Evolutionary conservation across 2,329 filamentous ascomycete species (phyloP).

Genomic region (Clarireedia sp.): DNA sequence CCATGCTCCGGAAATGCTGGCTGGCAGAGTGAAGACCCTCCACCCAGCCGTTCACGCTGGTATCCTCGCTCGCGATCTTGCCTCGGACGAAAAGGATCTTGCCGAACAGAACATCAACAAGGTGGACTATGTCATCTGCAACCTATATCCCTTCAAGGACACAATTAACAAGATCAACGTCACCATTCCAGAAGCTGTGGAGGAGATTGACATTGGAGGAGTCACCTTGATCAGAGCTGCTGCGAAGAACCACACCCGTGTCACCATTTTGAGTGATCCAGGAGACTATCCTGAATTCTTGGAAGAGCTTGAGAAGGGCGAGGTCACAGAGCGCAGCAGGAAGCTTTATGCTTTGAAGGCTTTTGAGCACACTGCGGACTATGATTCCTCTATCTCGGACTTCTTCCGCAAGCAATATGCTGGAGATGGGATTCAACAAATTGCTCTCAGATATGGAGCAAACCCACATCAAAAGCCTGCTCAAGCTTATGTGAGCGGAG

Average conservation of each 20-base stretch:
- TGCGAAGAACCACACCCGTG: constrained; percentile 93
- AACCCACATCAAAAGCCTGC: constrained; percentile 99
- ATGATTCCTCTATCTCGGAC: constrained; percentile 86
- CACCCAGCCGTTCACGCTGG: constrained; percentile 76
- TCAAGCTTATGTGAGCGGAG: constrained; percentile 67
- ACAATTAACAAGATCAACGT: constrained; percentile 96
- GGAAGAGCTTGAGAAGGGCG: constrained; percentile 77
- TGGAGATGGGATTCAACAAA: constrained; percentile 70
- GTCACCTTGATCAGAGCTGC: constrained; percentile 94
- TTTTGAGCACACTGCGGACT: constrained; percentile 96
- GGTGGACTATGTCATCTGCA: constrained; percentile 95
- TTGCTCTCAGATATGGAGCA: constrained; percentile 84
- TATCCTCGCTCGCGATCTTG: constrained; percentile 89
- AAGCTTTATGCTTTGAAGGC: constrained; percentile 93
- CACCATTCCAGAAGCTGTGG: constrained; percentile 90
- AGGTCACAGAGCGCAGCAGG: constrained; percentile 76
- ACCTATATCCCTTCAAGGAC: constrained; percentile 98
- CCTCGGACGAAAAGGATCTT: constrained; percentile 93
- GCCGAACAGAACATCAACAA: constrained; percentile 92
- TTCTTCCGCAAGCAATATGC: constrained; percentile 99
- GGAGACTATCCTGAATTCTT: constrained; percentile 91
- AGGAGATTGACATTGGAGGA: constrained; percentile 97
- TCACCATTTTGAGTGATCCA: constrained; percentile 93
- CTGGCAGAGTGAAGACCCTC: constrained; percentile 86
- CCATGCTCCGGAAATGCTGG: constrained; percentile 92